Percentiles rank a stretch among this genome's conserved stretches.
Conservation (phyloP, 768 basidiomycete species). For the Pulveroboletus sp. region DNA sequence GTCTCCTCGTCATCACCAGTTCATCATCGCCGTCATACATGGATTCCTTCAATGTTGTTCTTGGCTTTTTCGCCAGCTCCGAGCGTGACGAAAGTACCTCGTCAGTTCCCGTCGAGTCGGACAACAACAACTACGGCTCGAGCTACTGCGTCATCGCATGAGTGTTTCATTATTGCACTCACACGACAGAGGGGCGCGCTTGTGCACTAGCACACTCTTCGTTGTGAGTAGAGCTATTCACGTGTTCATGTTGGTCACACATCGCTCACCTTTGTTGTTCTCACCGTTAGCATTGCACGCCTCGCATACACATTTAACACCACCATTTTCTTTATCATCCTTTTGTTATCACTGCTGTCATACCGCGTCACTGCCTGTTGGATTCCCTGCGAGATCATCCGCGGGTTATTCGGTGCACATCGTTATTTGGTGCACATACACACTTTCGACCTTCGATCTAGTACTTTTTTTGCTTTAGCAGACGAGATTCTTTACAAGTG, state of each 20-base stretch:
- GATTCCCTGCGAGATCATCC: too few species aligned
- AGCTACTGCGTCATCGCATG: slow-evolving; percentile 20
- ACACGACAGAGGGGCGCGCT: not conserved
- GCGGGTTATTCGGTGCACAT: too few species aligned
- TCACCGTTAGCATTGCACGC: slow-evolving; percentile 6
- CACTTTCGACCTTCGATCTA: too few species aligned
- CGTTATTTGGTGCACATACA: too few species aligned
- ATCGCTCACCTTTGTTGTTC: slow-evolving; percentile 5
- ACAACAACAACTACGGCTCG: not conserved
- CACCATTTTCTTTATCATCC: too few species aligned
- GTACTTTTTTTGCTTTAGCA: too few species aligned
- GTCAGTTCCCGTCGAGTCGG: slow-evolving; percentile 13
- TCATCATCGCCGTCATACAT: slow-evolving; percentile 8
- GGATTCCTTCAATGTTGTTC: slow-evolving; percentile 19
- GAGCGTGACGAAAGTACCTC: slow-evolving; percentile 4
- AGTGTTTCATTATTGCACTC: not conserved
- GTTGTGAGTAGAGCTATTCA: slow-evolving; percentile 17
- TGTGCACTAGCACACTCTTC: slow-evolving; percentile 4
- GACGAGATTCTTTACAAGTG: too few species aligned
- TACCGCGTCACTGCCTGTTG: too few species aligned
- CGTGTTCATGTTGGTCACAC: not conserved
- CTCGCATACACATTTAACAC: not conserved
- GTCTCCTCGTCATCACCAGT: not conserved
- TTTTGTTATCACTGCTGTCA: too few species aligned
- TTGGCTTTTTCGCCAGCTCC: slow-evolving; percentile 12